Conservation (phyloP, 352 stramenopile species). For the Blastocystis sp. region DNA sequence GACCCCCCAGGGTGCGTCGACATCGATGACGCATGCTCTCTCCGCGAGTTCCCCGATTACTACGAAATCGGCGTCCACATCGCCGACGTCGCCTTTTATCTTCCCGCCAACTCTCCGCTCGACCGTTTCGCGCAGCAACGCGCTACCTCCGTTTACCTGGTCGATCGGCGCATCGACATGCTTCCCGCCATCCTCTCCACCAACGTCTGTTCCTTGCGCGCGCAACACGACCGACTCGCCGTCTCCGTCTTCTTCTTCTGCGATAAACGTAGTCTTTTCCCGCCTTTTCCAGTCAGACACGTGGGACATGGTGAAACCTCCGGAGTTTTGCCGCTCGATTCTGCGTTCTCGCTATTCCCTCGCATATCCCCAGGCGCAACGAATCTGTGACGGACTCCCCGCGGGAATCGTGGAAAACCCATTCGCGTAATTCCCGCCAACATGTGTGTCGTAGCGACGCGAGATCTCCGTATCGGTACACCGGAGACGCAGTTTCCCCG, state of each 20-base stretch:
- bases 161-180: conserved; percentile 50
- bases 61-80: conserved; percentile 51
- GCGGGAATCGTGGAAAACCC: not conserved
- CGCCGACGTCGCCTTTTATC: conserved; percentile 37
- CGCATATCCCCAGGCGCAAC: conserved; percentile 11
- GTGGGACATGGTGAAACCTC: conserved; percentile 10
- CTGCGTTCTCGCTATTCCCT: conserved; percentile 37
- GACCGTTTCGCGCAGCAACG: conserved; percentile 17
- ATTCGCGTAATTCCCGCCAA: not conserved
- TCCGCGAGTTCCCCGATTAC: conserved; percentile 2
- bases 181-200: conserved; percentile 25
- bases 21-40: conserved; percentile 41
- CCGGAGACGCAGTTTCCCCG: not conserved
- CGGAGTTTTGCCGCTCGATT: not conserved
- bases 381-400: not conserved
- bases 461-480: conserved; percentile 11
- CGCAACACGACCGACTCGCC: conserved; percentile 10
- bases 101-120: conserved; percentile 6
- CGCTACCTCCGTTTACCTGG: conserved; percentile 21
- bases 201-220: conserved; percentile 44
- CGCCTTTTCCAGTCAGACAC: not conserved
- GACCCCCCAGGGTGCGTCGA: conserved; percentile 46
- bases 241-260: conserved; percentile 24
- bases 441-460: not conserved
- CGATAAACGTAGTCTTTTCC: not conserved